Percentiles rank a stretch among this genome's conserved stretches.
Evolutionary conservation across 2,329 filamentous ascomycete genomes (phyloP).

Genomic region (Epichloe coenophiala): DNA sequence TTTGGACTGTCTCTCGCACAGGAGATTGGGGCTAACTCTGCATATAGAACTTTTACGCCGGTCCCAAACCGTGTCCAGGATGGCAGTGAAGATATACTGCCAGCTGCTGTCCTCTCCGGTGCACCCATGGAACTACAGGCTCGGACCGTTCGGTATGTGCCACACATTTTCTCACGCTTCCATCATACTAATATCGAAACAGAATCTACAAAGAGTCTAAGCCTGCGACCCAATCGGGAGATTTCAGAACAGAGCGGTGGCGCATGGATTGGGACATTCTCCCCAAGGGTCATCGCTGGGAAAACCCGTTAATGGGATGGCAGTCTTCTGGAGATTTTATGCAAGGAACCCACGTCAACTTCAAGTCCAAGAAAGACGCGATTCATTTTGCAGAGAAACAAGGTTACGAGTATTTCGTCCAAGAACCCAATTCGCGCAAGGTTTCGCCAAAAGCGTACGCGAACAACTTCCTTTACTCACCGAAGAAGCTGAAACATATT

Average conservation of each 20-base stretch:
- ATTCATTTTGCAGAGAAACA: conserved; percentile 96
- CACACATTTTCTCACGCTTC: background rate
- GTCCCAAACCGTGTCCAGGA: conserved; percentile 83
- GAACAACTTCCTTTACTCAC: conserved; percentile 83
- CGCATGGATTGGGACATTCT: conserved; percentile 98
- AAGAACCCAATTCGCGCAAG: conserved; percentile 83
- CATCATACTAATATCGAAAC: background rate
- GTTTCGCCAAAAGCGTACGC: conserved; percentile 89
- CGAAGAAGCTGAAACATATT: conserved; percentile 77
- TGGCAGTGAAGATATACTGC: conserved; percentile 69
- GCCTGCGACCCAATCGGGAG: conserved; percentile 90
- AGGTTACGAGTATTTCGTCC: conserved; percentile 97
- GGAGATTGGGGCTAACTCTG: background rate
- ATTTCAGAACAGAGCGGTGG: conserved; percentile 76
- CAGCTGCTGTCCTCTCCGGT: conserved; percentile 79
- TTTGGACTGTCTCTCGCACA: background rate
- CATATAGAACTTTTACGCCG: conserved; percentile 68
- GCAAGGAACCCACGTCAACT: conserved; percentile 85
- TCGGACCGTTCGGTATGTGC: conserved; percentile 72
- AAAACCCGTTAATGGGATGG: conserved; percentile 98
- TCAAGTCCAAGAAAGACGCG: conserved; percentile 87
- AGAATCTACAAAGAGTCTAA: conserved; percentile 90
- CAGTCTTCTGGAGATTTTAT: conserved; percentile 89
- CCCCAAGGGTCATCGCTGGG: conserved; percentile 87
- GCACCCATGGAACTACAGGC: conserved; percentile 90